Evolutionary conservation across 345 rosid genomes (phyloP).

Genomic region (Salix udensis): DNA sequence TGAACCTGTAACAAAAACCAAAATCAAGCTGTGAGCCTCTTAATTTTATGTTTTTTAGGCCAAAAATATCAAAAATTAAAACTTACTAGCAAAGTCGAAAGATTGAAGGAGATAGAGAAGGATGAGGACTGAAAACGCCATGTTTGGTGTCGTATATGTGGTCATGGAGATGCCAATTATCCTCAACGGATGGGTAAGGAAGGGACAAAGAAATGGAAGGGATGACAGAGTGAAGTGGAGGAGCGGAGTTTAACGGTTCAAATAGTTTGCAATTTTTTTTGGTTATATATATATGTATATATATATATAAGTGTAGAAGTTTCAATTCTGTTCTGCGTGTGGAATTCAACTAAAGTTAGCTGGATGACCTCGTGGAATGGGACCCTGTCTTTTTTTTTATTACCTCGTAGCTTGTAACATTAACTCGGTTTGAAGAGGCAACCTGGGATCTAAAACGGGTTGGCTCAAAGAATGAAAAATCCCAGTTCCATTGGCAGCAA

Average conservation of each 20-base stretch:
- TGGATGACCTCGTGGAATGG: background rate
- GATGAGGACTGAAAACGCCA: constrained; percentile 15
- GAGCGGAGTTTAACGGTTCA: background rate
- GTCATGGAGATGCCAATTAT: too few relatives aligned
- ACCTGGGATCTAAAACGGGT: too few relatives aligned
- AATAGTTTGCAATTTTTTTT: background rate
- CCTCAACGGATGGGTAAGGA: background rate
- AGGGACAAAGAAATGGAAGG: background rate
- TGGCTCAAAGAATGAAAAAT: too few relatives aligned
- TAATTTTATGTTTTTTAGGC: background rate
- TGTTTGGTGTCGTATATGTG: background rate
- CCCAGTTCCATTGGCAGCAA: too few relatives aligned
- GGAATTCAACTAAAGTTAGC: background rate
- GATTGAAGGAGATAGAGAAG: constrained; percentile 30
- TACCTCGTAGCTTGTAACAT: too few relatives aligned
- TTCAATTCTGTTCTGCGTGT: background rate
- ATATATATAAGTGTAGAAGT: background rate
- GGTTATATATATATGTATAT: too few relatives aligned
- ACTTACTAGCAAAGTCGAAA: constrained; percentile 45
- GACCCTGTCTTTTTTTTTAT: background rate
- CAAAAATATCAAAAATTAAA: background rate
- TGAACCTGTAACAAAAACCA: constrained; percentile 35
- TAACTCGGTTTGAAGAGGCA: too few relatives aligned
- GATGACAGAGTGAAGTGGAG: background rate
- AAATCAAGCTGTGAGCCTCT: background rate